A percentile compares a stretch with the other conserved stretches of the same genome.
phyloP scores from a whole-genome alignment of 177 flowering plant species.

The Vitis hybrid region DNA sequence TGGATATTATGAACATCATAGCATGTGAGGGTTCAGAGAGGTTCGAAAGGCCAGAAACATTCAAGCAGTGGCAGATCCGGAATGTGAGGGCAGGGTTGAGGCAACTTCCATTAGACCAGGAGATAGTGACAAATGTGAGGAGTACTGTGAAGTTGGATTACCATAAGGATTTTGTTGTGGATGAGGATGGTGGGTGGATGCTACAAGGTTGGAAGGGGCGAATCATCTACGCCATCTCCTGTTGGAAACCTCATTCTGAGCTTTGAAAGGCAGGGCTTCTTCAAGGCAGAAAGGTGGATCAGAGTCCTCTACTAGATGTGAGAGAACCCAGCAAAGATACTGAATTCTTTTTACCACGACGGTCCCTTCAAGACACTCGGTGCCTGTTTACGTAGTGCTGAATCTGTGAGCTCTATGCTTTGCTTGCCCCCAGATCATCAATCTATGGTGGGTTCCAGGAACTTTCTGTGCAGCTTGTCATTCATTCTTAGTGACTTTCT shows the following conservation, averaged over 20 bases:
- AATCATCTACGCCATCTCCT: neutral
- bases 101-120: constrained; percentile 1
- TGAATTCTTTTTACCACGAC: too few relatives aligned
- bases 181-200: constrained; percentile 1
- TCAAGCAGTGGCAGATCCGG: constrained; percentile 4
- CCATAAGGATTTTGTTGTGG: constrained; percentile 6
- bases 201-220: constrained; percentile 6
- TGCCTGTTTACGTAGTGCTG: too few relatives aligned
- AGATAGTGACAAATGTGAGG: neutral
- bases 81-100: neutral
- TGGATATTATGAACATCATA: constrained; percentile 5
- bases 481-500: too few relatives aligned
- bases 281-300: too few relatives aligned
- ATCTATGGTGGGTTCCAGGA: too few relatives aligned
- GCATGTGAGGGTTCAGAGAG: constrained; percentile 18
- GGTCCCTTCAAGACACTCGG: too few relatives aligned
- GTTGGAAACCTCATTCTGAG: neutral
- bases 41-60: neutral
- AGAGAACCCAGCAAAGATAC: too few relatives aligned
- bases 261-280: neutral
- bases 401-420: too few relatives aligned
- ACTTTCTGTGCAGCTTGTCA: too few relatives aligned
- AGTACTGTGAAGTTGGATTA: neutral
- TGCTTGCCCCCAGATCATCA: too few relatives aligned
- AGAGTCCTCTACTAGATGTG: too few relatives aligned